A percentile compares a stretch with the other conserved stretches of the same genome.
phyloP scores from a whole-genome alignment of 2,329 filamentous ascomycete genomes.

The Penicillium sumatraense region DNA sequence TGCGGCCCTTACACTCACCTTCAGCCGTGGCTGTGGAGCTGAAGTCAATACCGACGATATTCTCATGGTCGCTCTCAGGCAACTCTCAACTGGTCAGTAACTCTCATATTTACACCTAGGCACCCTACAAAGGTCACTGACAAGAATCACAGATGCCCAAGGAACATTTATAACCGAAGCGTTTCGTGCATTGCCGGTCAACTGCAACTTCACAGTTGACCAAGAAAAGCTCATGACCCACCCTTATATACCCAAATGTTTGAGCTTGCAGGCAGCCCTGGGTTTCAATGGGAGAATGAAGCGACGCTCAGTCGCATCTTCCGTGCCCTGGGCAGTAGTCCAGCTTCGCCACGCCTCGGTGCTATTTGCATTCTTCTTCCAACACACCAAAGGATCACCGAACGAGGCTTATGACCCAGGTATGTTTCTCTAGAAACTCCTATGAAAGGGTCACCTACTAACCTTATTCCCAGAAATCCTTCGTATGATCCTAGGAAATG shows the following conservation, averaged over 20 bases:
- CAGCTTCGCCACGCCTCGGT: conserved; percentile 72
- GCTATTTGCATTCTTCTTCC: conserved; percentile 68
- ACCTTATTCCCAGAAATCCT: conserved; percentile 64
- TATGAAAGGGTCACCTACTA: conserved; percentile 1
- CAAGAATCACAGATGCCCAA: conserved; percentile 56
- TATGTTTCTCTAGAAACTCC: conserved; percentile 34
- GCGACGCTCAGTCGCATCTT: conserved; percentile 68
- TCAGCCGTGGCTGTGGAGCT: conserved; percentile 53
- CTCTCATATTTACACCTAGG: no score
- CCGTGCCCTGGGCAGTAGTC: conserved; percentile 74
- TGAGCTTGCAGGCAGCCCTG: conserved; percentile 79
- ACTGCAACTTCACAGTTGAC: conserved; percentile 82
- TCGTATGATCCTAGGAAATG: conserved; percentile 72
- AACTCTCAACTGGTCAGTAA: conserved; percentile 44
- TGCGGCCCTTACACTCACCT: conserved; percentile 63
- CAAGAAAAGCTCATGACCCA: conserved; percentile 77
- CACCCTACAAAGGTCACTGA: conserved; percentile 37
- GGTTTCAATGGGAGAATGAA: conserved; percentile 70
- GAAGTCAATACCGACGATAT: conserved; percentile 70
- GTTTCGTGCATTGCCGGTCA: conserved; percentile 70
- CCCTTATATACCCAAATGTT: conserved; percentile 70
- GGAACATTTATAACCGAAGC: conserved; percentile 69
- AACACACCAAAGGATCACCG: conserved; percentile 62
- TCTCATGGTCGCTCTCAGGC: conserved; percentile 66
- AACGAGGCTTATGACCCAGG: conserved; percentile 60